Base-by-base conservation (phyloP, 2,329 filamentous ascomycete species). In the Aureobasidium lini region DNA sequence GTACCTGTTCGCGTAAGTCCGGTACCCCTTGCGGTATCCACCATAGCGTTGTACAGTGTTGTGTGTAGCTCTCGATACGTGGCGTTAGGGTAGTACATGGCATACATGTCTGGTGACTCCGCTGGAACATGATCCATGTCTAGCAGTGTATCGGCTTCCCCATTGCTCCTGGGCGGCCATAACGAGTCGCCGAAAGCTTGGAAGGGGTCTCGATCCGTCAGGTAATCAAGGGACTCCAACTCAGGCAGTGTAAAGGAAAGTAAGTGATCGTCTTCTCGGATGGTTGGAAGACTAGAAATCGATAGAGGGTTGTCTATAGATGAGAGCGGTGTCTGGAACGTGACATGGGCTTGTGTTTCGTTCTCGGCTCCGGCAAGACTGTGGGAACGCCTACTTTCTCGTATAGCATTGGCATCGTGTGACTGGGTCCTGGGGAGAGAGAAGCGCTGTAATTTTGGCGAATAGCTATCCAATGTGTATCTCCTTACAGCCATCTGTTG, bases 31-130 rank as follows among this genome's bases (percentile, higher is more conserved):
- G 69, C 69, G 1, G 68, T 70, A 42, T 70, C 68, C 39, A 70
- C 67, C 43, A 71, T 66, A 11, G 63, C 64, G 48, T 64, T 68
- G 37, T 68, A 66, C 6, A 71, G 50, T 3, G 67, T 64, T 13
- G 68, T 64, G 42, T 71, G 69, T 5, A 70, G 61, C 34, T 70
- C 66, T 52, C 67, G 64, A 60, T 68, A 71, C 34, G 69, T 64
- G 9, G 67, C 68, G 10, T 68, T 68, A 2, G 68, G 68, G 3
- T 68, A 60, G 59, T 70, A 71, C 31, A 70, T 71, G 40, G 68
- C 67, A 59, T 70, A 68, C 37, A 63, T 43, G 28, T 66, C 66
- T 34, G 59, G 67, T 65, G 28, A 63, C 44, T 62, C 61, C 8
- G 63, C 54, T 7, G 63, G 39, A 4, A 64, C 48, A 8, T 58